Evolutionary conservation across 495 filamentous ascomycete genomes (phyloP).

Genomic region (Hyaloscypha bicolor): DNA sequence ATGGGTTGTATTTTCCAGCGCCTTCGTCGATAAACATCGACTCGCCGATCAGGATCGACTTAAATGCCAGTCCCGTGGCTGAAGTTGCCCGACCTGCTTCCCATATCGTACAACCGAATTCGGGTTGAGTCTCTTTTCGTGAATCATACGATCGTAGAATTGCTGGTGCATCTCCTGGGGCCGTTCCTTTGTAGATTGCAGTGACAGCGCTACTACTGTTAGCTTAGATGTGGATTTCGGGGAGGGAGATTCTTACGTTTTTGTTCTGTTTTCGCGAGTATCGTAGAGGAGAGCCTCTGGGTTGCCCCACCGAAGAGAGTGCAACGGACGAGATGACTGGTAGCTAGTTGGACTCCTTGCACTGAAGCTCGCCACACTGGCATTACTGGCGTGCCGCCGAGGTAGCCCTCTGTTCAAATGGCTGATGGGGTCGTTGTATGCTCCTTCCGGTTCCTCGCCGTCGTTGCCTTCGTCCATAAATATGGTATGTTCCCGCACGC

Average conservation of each 20-base stretch:
- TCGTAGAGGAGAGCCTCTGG: conserved; percentile 77
- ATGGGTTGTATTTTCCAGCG: conserved; percentile 86
- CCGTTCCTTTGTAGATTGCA: conserved; percentile 83
- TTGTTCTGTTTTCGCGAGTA: conserved; percentile 79
- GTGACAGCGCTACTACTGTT: conserved; percentile 71
- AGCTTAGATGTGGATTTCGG: conserved; percentile 10
- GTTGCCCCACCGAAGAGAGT: conserved; percentile 46
- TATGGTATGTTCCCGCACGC: conserved; percentile 83
- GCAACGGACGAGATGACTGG: conserved; percentile 31
- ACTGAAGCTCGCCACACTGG: conserved; percentile 63
- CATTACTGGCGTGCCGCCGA: conserved; percentile 57
- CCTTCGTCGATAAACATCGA: conserved; percentile 94
- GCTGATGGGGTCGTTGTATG: conserved; percentile 12
- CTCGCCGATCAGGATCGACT: conserved; percentile 91
- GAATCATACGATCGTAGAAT: conserved; percentile 94
- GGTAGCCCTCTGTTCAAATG: conserved; percentile 34
- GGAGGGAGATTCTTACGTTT: conserved; percentile 69
- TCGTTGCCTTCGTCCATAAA: conserved; percentile 83
- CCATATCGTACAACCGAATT: conserved; percentile 93
- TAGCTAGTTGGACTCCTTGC: conserved; percentile 44
- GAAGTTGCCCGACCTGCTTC: conserved; percentile 93
- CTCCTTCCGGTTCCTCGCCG: conserved; percentile 32
- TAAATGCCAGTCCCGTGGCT: conserved; percentile 91
- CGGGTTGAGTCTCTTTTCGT: conserved; percentile 82
- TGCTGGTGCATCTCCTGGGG: conserved; percentile 62